These are phyloP conservation scores for Dioszegia hungarica DNA, from an alignment of 768 basidiomycete genomes.

Conservation along the genomic window DNA sequence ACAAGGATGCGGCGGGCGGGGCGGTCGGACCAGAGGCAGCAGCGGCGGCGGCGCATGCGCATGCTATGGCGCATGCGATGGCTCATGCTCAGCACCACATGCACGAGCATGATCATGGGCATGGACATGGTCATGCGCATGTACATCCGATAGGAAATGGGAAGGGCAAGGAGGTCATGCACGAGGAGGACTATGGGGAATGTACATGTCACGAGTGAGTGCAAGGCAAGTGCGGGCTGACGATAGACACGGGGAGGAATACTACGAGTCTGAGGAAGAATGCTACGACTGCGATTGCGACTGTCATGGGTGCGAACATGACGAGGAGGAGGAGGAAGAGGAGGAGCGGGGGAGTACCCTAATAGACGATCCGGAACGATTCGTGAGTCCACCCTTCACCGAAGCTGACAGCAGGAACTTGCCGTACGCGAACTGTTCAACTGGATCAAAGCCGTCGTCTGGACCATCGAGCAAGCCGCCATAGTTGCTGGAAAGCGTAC, in stretches of 20 bases:
- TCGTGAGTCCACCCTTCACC: conserved; percentile 22
- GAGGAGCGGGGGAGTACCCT: not conserved
- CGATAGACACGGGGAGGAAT: conserved; percentile 1
- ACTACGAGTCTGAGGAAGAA: conserved; percentile 4
- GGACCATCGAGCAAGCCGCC: conserved; percentile 48
- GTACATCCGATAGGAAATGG: conserved; percentile 10
- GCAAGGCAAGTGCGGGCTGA: not conserved
- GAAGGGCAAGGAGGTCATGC: conserved; percentile 14
- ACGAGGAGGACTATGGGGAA: conserved; percentile 10
- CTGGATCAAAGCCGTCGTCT: conserved; percentile 48
- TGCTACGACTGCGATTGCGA: conserved; percentile 9
- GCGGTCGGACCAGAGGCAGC: not conserved
- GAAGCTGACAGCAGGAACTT: conserved; percentile 26
- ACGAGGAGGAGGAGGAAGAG: conserved; percentile 4
- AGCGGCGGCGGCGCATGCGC: conserved; percentile 10
- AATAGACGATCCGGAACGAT: conserved; percentile 39
- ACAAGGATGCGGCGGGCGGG: conserved; percentile 22
- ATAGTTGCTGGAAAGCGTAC: conserved; percentile 29
- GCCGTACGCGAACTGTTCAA: conserved; percentile 45
- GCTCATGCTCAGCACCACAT: conserved; percentile 16
- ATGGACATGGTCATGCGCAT: conserved; percentile 6
- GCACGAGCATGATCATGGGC: conserved; percentile 14
- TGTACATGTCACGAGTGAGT: conserved; percentile 6
- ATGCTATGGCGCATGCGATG: conserved; percentile 15
- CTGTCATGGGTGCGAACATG: conserved; percentile 8